Base-by-base conservation (phyloP, 202 grass and related monocot species). In the Setaria viridis region DNA sequence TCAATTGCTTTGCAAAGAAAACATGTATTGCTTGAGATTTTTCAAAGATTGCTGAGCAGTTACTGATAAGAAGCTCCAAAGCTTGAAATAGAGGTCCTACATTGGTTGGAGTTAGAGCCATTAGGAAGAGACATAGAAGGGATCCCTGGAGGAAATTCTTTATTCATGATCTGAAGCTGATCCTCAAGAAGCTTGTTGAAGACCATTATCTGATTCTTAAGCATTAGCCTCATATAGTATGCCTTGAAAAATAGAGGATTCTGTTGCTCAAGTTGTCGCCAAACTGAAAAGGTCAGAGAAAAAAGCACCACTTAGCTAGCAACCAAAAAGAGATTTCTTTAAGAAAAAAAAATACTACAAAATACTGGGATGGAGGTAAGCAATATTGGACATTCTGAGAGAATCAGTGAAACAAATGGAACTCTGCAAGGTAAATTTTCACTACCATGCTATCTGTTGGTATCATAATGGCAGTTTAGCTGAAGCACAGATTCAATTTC, bases 211-310 rank as follows among this genome's bases (percentile, higher is more conserved):
- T 96, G 92, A 80, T 96, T 90, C 88, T 99, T 99, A 77, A 99
- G 93, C 86, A 89, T 99, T 78, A 99, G 46, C 66, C 97, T 99
- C 87, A 97, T 67, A 90, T 99, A 91, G 85, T 99, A 99, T 46
- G 94, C 97, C 55, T 96, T 94, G 39, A 99, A 99, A 94, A 96
- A 99, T 37, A 94, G 88, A 35, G 9, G 85, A 89, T 99, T 94
- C 80, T 94, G 90, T 75, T 94, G 91, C 87, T 94, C 97, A 45
- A 99, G 97, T 84, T 94, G 95, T 79, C 91, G 93, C 97, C 97
- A 99, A 72, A 99, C 97, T 99, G 88, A 66, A 91, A 70, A 54
- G 7, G 86, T 66, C 67, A 88, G 37, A 72, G 11, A 73, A 86
- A 42, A 78, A 19, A 66, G 21, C 3, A 30, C 5, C 73, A 37